phyloP scores from a whole-genome alignment of 208 protist species.

The Leishmania major region DNA sequence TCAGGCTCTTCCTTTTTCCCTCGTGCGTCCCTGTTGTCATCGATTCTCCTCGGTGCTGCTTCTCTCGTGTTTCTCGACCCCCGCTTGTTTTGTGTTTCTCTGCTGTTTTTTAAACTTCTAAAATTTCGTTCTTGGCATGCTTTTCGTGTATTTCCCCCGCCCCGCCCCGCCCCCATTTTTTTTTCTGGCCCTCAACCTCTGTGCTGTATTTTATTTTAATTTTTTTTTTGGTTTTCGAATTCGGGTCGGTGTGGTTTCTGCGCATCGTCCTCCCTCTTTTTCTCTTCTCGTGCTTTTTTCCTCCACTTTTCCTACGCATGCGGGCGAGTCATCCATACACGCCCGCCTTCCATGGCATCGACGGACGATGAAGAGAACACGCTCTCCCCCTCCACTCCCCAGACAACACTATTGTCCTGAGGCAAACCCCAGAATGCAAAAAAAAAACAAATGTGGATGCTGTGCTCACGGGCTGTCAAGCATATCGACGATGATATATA shows the following conservation, averaged over 20 bases:
- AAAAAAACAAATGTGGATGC: too few relatives aligned
- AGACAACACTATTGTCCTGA: not conserved
- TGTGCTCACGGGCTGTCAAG: too few relatives aligned
- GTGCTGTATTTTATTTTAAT: not conserved
- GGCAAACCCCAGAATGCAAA: not conserved
- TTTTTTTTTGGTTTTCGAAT: too few relatives aligned
- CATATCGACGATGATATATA: too few relatives aligned
- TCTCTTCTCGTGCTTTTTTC: not conserved
- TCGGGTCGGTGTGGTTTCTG: not conserved
- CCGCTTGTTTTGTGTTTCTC: not conserved
- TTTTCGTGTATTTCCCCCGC: not conserved
- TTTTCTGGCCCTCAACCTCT: too few relatives aligned
- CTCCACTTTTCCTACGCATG: not conserved
- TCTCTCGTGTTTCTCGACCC: not conserved
- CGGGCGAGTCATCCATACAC: not conserved
- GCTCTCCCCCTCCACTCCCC: not conserved
- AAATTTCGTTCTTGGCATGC: not conserved
- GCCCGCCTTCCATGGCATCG: not conserved
- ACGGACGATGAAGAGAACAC: not conserved
- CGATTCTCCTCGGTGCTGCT: not conserved
- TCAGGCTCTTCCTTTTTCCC: not conserved
- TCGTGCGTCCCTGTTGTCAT: not conserved
- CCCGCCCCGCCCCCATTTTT: too few relatives aligned
- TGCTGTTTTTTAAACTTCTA: too few relatives aligned
- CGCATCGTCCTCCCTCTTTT: not conserved